Conservation (phyloP, 2,329 filamentous ascomycete species). For the Xylariaceae sp. region DNA sequence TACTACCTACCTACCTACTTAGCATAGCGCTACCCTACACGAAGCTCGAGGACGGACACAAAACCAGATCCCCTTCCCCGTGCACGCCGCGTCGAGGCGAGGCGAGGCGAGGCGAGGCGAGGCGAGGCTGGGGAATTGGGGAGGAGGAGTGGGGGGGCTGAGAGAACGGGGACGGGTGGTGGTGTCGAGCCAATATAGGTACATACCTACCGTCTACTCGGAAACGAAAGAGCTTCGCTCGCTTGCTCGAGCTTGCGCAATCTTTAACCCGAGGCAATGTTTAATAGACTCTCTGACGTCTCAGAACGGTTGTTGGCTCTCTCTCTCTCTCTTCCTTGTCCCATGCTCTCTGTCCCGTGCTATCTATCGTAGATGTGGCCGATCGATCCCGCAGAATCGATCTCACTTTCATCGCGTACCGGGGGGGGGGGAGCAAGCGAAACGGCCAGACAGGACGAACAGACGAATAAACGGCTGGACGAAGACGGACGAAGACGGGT, state of each 20-base stretch:
- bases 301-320: neutral
- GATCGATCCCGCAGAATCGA: neutral
- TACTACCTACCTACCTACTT: neutral
- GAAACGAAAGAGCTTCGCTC: neutral
- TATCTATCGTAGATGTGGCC: neutral
- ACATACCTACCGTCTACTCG: neutral
- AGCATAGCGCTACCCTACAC: neutral
- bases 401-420: neutral
- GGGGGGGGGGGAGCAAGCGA: neutral
- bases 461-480: neutral
- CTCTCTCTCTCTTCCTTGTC: too few relatives aligned
- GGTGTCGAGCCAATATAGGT: neutral
- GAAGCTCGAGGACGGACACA: neutral
- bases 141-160: neutral
- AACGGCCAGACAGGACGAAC: neutral
- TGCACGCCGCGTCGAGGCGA: too few relatives aligned
- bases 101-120: too few relatives aligned
- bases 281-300: conserved; percentile 12
- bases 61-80: too few relatives aligned
- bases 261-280: conserved; percentile 17
- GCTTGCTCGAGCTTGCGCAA: conserved; percentile 3
- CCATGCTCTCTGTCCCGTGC: neutral
- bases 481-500: too few relatives aligned
- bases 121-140: neutral
- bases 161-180: neutral